Evolutionary conservation across 331 rosid species (phyloP).

Genomic region (Malus hybrid): DNA sequence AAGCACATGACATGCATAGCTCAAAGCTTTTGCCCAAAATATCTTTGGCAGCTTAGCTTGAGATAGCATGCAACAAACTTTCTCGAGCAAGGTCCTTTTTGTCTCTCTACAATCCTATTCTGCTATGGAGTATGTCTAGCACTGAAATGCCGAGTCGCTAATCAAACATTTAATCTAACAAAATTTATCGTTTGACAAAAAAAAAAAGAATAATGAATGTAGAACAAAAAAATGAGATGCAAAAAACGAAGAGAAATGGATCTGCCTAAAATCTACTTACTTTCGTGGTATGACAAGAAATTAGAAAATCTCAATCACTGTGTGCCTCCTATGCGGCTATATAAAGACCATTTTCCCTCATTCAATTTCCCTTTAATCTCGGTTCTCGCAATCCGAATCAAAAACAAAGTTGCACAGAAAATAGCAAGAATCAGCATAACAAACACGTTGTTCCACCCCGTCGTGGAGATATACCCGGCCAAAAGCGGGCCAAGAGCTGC

Average conservation of each 20-base stretch:
- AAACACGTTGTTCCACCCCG: conserved; percentile 92
- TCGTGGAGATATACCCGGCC: conserved; percentile 77
- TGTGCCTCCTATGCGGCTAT: conserved; percentile 6
- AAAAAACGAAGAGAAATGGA: background rate
- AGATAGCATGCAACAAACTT: too few species aligned
- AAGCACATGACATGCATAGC: too few species aligned
- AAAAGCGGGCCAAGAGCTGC: conserved; percentile 92
- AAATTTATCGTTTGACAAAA: too few species aligned
- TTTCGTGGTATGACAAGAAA: background rate
- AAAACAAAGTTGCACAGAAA: conserved; percentile 56
- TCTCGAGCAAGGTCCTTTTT: too few species aligned
- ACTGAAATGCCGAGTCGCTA: too few species aligned
- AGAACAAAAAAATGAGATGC: background rate
- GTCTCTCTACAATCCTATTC: too few species aligned
- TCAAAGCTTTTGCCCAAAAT: too few species aligned
- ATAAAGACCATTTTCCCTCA: conserved; percentile 40
- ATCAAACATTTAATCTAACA: too few species aligned
- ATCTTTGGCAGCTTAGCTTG: too few species aligned
- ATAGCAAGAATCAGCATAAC: conserved; percentile 62
- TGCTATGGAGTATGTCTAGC: too few species aligned
- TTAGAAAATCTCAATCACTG: conserved; percentile 2
- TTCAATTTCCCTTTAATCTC: conserved; percentile 55
- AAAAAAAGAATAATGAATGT: too few species aligned
- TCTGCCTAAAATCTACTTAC: background rate
- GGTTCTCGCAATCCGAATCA: conserved; percentile 53